Evolutionary conservation across 768 basidiomycete species (phyloP).

Genomic region (Lentinula sp.): DNA sequence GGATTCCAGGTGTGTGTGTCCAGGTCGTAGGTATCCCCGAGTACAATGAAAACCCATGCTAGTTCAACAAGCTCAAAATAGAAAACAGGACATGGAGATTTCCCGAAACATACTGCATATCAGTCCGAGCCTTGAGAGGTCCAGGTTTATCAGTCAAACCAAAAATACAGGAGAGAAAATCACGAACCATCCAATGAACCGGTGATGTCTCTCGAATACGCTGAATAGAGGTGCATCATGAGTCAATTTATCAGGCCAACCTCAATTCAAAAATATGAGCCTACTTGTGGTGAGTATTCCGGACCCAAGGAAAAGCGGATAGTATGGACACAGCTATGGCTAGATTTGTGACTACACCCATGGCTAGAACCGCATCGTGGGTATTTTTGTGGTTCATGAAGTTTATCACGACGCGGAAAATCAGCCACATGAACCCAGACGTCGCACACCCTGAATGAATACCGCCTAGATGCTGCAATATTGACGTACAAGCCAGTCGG

Average conservation of each 20-base stretch:
- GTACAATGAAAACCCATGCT: slow-evolving; percentile 67
- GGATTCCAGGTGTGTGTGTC: slow-evolving; percentile 53
- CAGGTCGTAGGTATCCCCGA: slow-evolving; percentile 61
- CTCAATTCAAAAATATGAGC: slow-evolving; percentile 11
- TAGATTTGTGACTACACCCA: slow-evolving; percentile 59
- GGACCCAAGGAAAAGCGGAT: slow-evolving; percentile 73
- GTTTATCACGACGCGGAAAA: slow-evolving; percentile 52
- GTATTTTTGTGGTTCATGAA: slow-evolving; percentile 45
- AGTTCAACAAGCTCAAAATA: background rate
- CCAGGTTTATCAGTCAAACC: slow-evolving; percentile 3
- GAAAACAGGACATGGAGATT: background rate
- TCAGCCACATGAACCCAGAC: slow-evolving; percentile 70
- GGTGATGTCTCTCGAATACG: slow-evolving; percentile 77
- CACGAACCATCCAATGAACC: slow-evolving; percentile 72
- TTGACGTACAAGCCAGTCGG: slow-evolving; percentile 66
- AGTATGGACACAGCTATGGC: slow-evolving; percentile 53
- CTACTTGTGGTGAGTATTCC: slow-evolving; percentile 80
- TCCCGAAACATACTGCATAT: slow-evolving; percentile 38
- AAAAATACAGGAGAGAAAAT: background rate
- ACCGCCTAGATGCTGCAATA: slow-evolving; percentile 74
- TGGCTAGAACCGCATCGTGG: slow-evolving; percentile 48
- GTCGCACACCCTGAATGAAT: slow-evolving; percentile 81
- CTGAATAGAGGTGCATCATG: slow-evolving; percentile 24
- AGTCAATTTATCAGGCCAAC: background rate
- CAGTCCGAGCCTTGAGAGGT: slow-evolving; percentile 34